Conservation (phyloP, 306 rosid genomes). For the Trichosanthes truncata region DNA sequence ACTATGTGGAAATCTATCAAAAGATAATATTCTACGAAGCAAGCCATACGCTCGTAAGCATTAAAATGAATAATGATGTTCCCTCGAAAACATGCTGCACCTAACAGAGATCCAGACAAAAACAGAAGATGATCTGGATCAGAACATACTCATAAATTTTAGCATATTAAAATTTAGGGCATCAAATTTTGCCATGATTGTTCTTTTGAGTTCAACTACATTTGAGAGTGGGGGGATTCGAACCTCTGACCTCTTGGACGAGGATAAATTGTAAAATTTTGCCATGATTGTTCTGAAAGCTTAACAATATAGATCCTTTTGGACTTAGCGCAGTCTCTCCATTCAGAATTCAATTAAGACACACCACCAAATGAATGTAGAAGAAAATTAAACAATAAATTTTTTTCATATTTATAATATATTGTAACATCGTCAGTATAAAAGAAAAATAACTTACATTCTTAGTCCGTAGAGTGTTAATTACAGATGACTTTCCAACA, state of each 20-base stretch:
- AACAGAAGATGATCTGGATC: background rate
- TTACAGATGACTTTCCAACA: slow-evolving; percentile 94
- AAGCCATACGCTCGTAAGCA: background rate
- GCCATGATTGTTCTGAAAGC: background rate
- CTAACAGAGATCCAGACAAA: background rate
- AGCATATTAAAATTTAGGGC: background rate
- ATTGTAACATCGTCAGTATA: slow-evolving; percentile 10
- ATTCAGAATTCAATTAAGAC: background rate
- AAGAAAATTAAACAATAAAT: background rate
- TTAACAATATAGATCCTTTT: background rate
- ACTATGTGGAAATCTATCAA: background rate
- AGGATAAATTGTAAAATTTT: no score
- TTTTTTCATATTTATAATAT: background rate
- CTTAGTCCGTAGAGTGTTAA: slow-evolving; percentile 79
- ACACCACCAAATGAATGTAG: background rate
- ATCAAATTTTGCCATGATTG: no score
- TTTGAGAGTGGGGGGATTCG: no score
- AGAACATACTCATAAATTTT: background rate
- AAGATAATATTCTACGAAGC: background rate
- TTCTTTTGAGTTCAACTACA: no score
- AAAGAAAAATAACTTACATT: slow-evolving; percentile 40
- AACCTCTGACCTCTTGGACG: no score
- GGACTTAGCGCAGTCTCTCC: background rate
- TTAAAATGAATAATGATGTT: background rate
- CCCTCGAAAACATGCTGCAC: background rate